phyloP scores from a whole-genome alignment of 129 eudicot genomes.

The Flaveria ramosissima region DNA sequence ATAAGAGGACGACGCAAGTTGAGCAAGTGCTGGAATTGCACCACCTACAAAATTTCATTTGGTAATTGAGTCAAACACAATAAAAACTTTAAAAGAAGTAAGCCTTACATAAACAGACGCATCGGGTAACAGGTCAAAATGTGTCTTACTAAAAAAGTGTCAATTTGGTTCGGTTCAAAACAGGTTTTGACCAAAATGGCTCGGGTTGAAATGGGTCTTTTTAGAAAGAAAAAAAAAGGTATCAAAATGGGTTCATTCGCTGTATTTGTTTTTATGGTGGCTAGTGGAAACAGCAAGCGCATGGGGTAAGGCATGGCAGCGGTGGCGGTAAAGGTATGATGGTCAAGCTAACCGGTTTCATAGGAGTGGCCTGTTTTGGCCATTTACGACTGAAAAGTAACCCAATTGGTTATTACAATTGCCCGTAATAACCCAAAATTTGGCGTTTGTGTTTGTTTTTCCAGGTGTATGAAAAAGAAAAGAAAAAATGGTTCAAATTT shows the following conservation, averaged over 20 bases:
- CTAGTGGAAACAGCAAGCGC: neutral
- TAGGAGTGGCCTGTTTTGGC: too few relatives aligned
- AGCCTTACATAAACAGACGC: neutral
- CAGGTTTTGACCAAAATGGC: neutral
- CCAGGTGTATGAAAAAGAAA: too few relatives aligned
- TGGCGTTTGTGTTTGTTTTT: too few relatives aligned
- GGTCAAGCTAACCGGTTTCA: too few relatives aligned
- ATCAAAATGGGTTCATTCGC: neutral
- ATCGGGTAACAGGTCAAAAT: too few relatives aligned
- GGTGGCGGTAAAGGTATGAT: too few relatives aligned
- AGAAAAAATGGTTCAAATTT: neutral
- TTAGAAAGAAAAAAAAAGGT: neutral
- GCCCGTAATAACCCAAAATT: too few relatives aligned
- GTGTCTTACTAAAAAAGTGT: neutral
- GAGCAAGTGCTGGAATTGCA: slow-evolving; percentile 85
- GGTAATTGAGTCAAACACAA: neutral
- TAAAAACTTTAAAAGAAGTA: neutral
- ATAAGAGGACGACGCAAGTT: slow-evolving; percentile 88
- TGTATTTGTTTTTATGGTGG: neutral
- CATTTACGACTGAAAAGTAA: too few relatives aligned
- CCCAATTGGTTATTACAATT: too few relatives aligned
- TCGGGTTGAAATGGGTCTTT: neutral
- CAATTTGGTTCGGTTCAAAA: too few relatives aligned
- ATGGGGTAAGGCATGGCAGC: too few relatives aligned
- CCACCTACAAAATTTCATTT: slow-evolving; percentile 64